Base-by-base conservation (phyloP, 2,329 filamentous ascomycete genomes). In the Metarhizium brunneum region DNA sequence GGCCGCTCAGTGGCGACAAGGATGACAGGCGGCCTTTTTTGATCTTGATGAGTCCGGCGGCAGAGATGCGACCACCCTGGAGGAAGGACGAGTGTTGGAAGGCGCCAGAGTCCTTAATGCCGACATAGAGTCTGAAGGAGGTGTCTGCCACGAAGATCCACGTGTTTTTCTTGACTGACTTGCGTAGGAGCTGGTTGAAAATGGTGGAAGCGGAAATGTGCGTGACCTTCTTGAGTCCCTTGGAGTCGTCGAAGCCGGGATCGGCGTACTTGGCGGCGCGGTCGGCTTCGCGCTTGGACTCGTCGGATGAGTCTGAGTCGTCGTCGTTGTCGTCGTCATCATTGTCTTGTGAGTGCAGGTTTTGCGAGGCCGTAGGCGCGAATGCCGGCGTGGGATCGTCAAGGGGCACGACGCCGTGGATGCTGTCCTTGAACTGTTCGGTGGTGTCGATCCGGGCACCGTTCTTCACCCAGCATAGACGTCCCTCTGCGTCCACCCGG, bases 111-210 rank as follows among this genome's bases (percentile, higher is more conserved):
- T 88, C 84, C 66, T 96, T 96, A 74, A 96, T 94, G 50, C 91
- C 91, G 38, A 96, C 84, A 68, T 95, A 96, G 0, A 96, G 76
- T 1, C 88, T 83, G 68, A 92, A 94, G 1, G 82, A 86, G 1
- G 89, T 92, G 70, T 96, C 91, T 29, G 88, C 87, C 7, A 92
- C 91, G 64, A 95, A 96, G 60, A 96, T 95, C 92, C 92, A 96
- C 4, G 88, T 94, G 65, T 92, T 92, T 59, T 90, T 90, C 69
- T 85, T 88, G 43, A 91, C 87, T 0, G 87, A 85, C 60, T 89
- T 87, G 58, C 88, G 83, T 16, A 94, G 77, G 6, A 95, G 76
- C 60, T 88, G 87, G 68, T 94, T 90, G 67, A 92, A 81, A 3
- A 95, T 78, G 1, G 86, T 85, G 0, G 86, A 82, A 1, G 87